phyloP scores from a whole-genome alignment of 306 rosid genomes.

The Macrotyloma uniflorum region DNA sequence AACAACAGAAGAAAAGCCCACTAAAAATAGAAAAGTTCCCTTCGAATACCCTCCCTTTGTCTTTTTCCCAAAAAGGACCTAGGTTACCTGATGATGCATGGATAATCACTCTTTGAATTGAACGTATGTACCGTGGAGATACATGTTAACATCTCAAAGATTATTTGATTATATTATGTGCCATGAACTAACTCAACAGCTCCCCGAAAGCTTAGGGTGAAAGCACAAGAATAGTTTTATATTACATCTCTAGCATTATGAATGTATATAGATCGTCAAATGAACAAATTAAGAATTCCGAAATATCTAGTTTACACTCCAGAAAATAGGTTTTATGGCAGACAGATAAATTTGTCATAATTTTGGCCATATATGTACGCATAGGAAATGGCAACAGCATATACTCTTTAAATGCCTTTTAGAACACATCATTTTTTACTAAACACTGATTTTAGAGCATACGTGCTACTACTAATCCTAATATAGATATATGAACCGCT shows the following conservation, averaged over 20 bases:
- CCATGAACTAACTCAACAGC: not conserved
- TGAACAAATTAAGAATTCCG: not conserved
- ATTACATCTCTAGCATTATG: constrained; percentile 15
- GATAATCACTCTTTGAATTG: not conserved
- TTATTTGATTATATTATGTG: not conserved
- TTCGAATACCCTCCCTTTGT: not conserved
- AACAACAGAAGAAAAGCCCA: not conserved
- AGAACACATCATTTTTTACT: not conserved
- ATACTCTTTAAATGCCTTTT: not conserved
- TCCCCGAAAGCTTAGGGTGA: not conserved
- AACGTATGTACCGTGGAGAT: not conserved
- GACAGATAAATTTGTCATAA: not conserved
- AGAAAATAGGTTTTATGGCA: not conserved
- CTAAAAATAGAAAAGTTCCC: not conserved
- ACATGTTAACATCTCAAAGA: constrained; percentile 14
- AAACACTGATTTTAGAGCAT: not conserved
- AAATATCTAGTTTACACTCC: not conserved
- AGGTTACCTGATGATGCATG: not conserved
- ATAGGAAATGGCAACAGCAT: not conserved
- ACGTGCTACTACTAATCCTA: not conserved
- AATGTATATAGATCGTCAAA: constrained; percentile 8
- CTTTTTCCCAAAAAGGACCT: not conserved
- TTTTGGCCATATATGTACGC: not conserved
- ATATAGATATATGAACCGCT: not conserved
- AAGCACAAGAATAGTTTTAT: not conserved